Percentiles rank a stretch among this genome's conserved stretches.
Conservation (phyloP, 2,329 filamentous ascomycete genomes). For the Arthrocladium fulminans region DNA sequence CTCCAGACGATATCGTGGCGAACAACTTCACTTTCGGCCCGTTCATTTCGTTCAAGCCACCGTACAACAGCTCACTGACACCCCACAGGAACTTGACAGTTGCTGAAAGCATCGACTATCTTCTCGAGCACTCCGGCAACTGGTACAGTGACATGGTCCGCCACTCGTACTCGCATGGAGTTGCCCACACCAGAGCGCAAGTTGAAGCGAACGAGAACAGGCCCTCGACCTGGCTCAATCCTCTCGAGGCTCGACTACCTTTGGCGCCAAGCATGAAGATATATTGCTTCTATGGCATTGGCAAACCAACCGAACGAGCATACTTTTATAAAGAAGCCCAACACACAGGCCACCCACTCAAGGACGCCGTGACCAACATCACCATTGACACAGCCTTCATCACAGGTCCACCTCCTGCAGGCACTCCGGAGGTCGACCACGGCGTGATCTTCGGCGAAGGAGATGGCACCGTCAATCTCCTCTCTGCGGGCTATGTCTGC, state of each 20-base stretch:
- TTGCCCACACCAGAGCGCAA: slow-evolving; percentile 69
- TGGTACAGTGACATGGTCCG: slow-evolving; percentile 75
- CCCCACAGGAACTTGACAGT: slow-evolving; percentile 67
- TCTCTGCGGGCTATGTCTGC: slow-evolving; percentile 94
- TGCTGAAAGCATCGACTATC: slow-evolving; percentile 63
- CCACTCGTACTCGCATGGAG: slow-evolving; percentile 73
- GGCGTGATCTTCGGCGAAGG: slow-evolving; percentile 95
- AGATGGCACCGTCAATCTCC: slow-evolving; percentile 88
- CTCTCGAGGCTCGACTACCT: slow-evolving; percentile 81
- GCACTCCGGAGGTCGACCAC: slow-evolving; percentile 50
- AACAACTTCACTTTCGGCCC: slow-evolving; percentile 59
- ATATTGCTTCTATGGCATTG: slow-evolving; percentile 92
- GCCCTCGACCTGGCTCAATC: slow-evolving; percentile 84
- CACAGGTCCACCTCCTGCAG: slow-evolving; percentile 26
- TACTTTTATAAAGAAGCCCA: slow-evolving; percentile 74
- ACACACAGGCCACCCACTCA: neutral
- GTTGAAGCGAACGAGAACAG: slow-evolving; percentile 75
- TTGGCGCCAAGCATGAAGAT: slow-evolving; percentile 84
- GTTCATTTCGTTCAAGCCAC: slow-evolving; percentile 71
- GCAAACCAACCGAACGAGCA: slow-evolving; percentile 82
- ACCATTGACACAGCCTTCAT: slow-evolving; percentile 60
- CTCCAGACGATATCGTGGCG: slow-evolving; percentile 69
- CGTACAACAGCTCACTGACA: slow-evolving; percentile 45
- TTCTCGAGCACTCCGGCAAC: slow-evolving; percentile 66
- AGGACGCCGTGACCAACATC: slow-evolving; percentile 56